Base-by-base conservation (phyloP, 2,329 filamentous ascomycete species). In the Diplodia sapinea region DNA sequence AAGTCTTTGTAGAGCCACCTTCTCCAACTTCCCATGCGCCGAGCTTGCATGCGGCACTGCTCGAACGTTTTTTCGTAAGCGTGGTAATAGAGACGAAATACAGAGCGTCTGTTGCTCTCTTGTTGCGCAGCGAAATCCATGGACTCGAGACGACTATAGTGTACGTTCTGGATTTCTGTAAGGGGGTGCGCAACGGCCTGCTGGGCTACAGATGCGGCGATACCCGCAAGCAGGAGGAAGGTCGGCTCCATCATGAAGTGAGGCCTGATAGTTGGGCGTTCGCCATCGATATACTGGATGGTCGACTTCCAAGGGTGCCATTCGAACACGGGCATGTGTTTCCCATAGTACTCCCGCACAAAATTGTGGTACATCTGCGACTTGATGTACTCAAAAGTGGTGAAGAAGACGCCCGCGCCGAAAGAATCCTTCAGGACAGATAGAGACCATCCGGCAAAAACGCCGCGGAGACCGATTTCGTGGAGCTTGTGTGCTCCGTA, bases 231-330 rank as follows among this genome's bases (percentile, higher is more conserved):
- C 3, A 92, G 81, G 4, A 94, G 80, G 73, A 93, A 93, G 52
- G 85, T 82, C 4, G 91, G 91, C 74, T 93, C 91, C 31, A 93
- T 84, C 66, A 90, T 84, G 75, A 92, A 94, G 74, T 94, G 90
- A 3, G 91, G 91, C 5, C 85, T 84, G 69, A 94, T 92, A 15
- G 90, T 76, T 4, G 81, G 80, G 20, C 74, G 73, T 64, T 79
- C 75, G 20, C 62, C 68, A 31, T 70, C 62, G 9, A 67, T 23
- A 15, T 63, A 63, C 13, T 38, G 68, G 38, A 43, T 73, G 69
- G 66, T 76, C 68, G 33, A 72, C 15, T 47, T 26, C 51, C 54
- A 68, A 7, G 66, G 66, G 43, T 63, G 50, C 57, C 49, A 68
- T 23, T 68, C 51, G 12, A 63, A 64, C 20, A 59, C 31, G 8